Percentiles rank a stretch among this genome's conserved stretches.
These are phyloP conservation scores for Aspergillus sp. DNA, from an alignment of 2,329 filamentous ascomycete genomes.

Conservation along the genomic window DNA sequence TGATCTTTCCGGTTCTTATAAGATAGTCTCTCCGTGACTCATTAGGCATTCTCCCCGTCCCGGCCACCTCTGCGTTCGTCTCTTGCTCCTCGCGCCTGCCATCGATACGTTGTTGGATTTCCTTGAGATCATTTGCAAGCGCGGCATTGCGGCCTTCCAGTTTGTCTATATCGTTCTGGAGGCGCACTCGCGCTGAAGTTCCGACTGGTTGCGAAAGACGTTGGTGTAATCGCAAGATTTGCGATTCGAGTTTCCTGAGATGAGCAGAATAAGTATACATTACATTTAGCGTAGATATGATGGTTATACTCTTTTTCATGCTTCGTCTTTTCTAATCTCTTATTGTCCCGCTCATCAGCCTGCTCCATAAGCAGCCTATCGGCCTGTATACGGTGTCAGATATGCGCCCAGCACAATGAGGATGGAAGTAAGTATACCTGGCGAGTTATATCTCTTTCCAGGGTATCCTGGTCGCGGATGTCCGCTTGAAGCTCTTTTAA, in stretches of 20 bases:
- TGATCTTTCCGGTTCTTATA: slow-evolving; percentile 95
- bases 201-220: slow-evolving; percentile 57
- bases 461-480: slow-evolving; percentile 81
- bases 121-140: slow-evolving; percentile 70
- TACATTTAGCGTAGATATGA: not conserved
- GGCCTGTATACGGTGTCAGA: slow-evolving; percentile 39
- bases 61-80: slow-evolving; percentile 44
- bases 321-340: slow-evolving; percentile 59
- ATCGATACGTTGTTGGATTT: slow-evolving; percentile 79
- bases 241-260: slow-evolving; percentile 59
- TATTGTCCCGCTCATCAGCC: slow-evolving; percentile 63
- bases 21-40: slow-evolving; percentile 87
- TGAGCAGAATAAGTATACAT: slow-evolving; percentile 1
- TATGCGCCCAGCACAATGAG: not conserved
- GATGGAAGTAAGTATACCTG: slow-evolving; percentile 39
- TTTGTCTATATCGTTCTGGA: slow-evolving; percentile 60
- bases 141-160: slow-evolving; percentile 64
- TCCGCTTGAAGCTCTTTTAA: slow-evolving; percentile 65
- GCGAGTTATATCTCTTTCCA: slow-evolving; percentile 79
- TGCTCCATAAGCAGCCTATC: slow-evolving; percentile 61
- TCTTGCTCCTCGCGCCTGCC: slow-evolving; percentile 64
- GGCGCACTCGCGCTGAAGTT: slow-evolving; percentile 48
- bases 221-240: slow-evolving; percentile 61
- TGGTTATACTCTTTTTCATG: slow-evolving; percentile 47
- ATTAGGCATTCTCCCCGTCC: slow-evolving; percentile 62